These are phyloP conservation scores for Penicillium argentinense DNA, from an alignment of 495 filamentous ascomycete genomes.

Conservation along the genomic window DNA sequence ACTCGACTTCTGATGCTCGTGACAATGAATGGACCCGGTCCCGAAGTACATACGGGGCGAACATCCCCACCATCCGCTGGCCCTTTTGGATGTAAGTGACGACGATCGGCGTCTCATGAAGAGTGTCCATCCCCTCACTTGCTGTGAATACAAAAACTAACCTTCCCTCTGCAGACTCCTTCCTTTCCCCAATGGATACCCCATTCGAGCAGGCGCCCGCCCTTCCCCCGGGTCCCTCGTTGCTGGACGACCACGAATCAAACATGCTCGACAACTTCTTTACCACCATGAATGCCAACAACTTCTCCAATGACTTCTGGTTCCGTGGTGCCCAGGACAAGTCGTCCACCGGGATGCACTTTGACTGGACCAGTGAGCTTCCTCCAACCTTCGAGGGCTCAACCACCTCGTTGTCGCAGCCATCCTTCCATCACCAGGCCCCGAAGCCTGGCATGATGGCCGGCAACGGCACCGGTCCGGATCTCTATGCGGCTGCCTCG, in stretches of 20 bases:
- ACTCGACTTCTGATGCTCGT: background rate
- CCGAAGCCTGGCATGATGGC: constrained; percentile 26
- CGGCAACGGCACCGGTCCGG: constrained; percentile 28
- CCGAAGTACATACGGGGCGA: constrained; percentile 30
- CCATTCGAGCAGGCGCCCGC: constrained; percentile 57
- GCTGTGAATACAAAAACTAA: too few relatives aligned
- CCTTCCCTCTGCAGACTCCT: constrained; percentile 47
- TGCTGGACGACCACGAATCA: constrained; percentile 61
- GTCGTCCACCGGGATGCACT: constrained; percentile 43
- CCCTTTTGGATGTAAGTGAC: constrained; percentile 67
- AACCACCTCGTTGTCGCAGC: constrained; percentile 60
- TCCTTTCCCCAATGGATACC: constrained; percentile 50
- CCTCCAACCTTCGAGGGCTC: constrained; percentile 62
- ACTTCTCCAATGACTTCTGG: constrained; percentile 53
- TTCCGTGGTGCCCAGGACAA: constrained; percentile 42
- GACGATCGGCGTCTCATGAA: too few relatives aligned
- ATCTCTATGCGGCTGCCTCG: constrained; percentile 53
- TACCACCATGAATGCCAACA: constrained; percentile 55
- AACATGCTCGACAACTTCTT: constrained; percentile 64
- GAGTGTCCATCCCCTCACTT: too few relatives aligned
- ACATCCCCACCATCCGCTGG: constrained; percentile 34
- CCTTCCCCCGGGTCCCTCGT: constrained; percentile 57
- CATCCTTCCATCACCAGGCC: constrained; percentile 29
- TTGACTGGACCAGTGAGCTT: constrained; percentile 55
- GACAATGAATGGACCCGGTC: constrained; percentile 36